Base-by-base conservation (phyloP, 2,329 filamentous ascomycete species). In the Mariannaea elegans region DNA sequence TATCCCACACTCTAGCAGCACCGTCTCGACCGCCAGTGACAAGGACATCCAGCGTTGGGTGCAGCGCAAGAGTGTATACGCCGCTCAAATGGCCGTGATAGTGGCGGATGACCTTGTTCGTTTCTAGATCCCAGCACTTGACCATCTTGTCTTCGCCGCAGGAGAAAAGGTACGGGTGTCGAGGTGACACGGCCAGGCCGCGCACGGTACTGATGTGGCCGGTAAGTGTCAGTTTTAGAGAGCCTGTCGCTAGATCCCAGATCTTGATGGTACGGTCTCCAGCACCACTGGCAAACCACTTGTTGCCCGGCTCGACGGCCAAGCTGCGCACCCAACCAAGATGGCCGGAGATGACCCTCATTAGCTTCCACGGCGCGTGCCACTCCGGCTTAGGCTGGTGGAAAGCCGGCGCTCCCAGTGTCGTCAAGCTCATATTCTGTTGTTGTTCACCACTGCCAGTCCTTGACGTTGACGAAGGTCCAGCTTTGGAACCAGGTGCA, bases 91-190 rank as follows among this genome's bases (percentile, higher is more conserved):
- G 95, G 16, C 96, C 96, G 75, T 99, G 95, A 76, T 98, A 99
- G 78, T 97, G 93, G 36, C 94, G 87, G 73, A 98, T 97, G 61
- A 99, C 95, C 78, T 97, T 97, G 81, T 99, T 99, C n/a, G 94
- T 97, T 78, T 99, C 95, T 66, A 99, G 81, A 80, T 99, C 95
- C 95, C 95, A 99, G 80, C 95, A 99, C 79, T 99, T 99, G 63
- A 99, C 95, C 94, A 97, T 97, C 82, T 99, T 99, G 76, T 99
- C 95, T 78, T 99, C 95, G 59, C 93, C 96, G 72, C 95, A 99
- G 10, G 93, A 97, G 78, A 99, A 99, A 9, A 99, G 85, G 73
- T 99, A 99, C 0, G 95, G 96, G 78, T 99, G 95, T 45, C 95
- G 84, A 14, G 94, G 92, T 18, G 93, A 97, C 7, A 99, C 92